Conservation (phyloP, 164 flowering plant species). For the Vitis labrusca region DNA sequence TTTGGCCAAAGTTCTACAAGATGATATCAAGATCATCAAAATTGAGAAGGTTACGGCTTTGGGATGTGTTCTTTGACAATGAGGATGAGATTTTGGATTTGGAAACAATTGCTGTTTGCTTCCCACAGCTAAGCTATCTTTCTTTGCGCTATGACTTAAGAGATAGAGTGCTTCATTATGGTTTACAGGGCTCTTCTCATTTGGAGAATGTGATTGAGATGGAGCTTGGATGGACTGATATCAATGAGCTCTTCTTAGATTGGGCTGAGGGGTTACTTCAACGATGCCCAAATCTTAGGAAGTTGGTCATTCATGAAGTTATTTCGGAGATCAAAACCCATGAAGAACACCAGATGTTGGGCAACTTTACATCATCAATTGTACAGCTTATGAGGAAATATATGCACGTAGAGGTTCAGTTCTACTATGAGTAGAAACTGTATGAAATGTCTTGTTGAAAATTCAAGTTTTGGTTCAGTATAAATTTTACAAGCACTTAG, state of each 20-base stretch:
- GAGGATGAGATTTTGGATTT: conserved; percentile 79
- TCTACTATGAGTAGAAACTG: conserved; percentile 68
- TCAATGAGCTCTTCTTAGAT: conserved; percentile 58
- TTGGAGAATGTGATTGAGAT: conserved; percentile 63
- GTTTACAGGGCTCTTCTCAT: conserved; percentile 57
- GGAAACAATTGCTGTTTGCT: conserved; percentile 70
- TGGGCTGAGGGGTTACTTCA: conserved; percentile 48
- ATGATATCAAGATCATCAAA: conserved; percentile 78
- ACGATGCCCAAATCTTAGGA: conserved; percentile 54
- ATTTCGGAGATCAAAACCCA: conserved; percentile 50
- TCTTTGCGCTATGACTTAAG: conserved; percentile 72
- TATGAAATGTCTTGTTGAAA: background rate
- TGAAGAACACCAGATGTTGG: conserved; percentile 49
- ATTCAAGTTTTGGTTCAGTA: conserved; percentile 5
- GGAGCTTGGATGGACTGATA: conserved; percentile 83
- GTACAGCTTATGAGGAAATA: conserved; percentile 60
- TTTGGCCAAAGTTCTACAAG: conserved; percentile 77
- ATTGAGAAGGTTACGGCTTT: conserved; percentile 73
- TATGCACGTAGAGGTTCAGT: conserved; percentile 66
- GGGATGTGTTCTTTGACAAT: conserved; percentile 85
- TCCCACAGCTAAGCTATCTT: conserved; percentile 66
- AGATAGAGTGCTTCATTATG: conserved; percentile 59
- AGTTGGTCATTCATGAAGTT: conserved; percentile 49
- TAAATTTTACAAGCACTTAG: background rate
- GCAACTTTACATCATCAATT: conserved; percentile 53